Conservation (phyloP, 441 rosid species). For the Adansonia madagascariensis region DNA sequence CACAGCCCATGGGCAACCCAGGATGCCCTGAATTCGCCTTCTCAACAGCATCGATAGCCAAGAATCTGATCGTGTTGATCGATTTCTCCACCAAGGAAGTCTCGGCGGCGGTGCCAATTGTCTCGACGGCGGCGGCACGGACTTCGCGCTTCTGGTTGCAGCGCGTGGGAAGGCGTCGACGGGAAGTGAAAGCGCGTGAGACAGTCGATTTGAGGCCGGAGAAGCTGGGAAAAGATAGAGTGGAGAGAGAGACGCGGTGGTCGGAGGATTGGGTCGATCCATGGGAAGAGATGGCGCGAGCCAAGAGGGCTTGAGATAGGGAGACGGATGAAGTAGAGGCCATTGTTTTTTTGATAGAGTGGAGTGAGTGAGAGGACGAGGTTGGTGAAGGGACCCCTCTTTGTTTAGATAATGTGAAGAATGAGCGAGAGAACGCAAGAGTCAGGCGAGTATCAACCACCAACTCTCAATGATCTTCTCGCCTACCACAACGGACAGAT, state of each 20-base stretch:
- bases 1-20: slow-evolving; percentile 99
- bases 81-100: slow-evolving; percentile 88
- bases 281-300: slow-evolving; percentile 58
- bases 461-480: slow-evolving; percentile 32
- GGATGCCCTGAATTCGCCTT: slow-evolving; percentile 99
- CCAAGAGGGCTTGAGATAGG: slow-evolving; percentile 76
- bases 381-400: neutral
- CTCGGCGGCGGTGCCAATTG: slow-evolving; percentile 57
- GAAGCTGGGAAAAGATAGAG: slow-evolving; percentile 50
- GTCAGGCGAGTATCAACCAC: slow-evolving; percentile 14
- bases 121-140: slow-evolving; percentile 66
- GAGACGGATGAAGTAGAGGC: slow-evolving; percentile 80
- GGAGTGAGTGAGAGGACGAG: slow-evolving; percentile 1
- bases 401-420: neutral
- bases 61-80: slow-evolving; percentile 82
- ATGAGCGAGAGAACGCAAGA: neutral
- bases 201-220: slow-evolving; percentile 59
- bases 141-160: slow-evolving; percentile 32
- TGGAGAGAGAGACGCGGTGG: slow-evolving; percentile 49
- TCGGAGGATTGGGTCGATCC: slow-evolving; percentile 44
- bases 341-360: slow-evolving; percentile 41
- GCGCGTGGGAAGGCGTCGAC: slow-evolving; percentile 30
- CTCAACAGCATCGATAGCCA: slow-evolving; percentile 95
- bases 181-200: slow-evolving; percentile 39
- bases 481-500: slow-evolving; percentile 30